Conservation (phyloP, 768 basidiomycete genomes). For the Zangia roseola region DNA sequence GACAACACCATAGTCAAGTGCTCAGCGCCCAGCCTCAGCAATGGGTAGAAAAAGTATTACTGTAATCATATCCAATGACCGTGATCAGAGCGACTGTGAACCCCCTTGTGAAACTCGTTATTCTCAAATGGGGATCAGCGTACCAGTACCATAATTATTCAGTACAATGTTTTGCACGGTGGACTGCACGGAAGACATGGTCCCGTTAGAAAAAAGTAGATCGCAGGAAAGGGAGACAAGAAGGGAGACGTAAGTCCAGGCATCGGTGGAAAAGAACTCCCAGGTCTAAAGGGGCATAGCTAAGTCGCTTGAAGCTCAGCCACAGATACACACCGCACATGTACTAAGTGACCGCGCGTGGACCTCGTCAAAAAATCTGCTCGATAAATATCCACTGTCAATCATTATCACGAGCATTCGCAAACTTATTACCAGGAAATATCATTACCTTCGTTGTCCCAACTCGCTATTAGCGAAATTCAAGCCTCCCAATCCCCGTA, state of each 20-base stretch:
- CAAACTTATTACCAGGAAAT: too few species aligned
- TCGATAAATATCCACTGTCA: too few species aligned
- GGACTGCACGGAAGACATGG: neutral
- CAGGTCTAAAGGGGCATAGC: neutral
- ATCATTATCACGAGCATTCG: too few species aligned
- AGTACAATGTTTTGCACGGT: neutral
- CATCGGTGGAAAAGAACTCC: too few species aligned
- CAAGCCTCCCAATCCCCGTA: too few species aligned
- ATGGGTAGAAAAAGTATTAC: neutral
- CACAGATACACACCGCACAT: too few species aligned
- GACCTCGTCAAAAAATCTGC: too few species aligned
- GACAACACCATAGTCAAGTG: neutral
- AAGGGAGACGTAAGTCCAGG: neutral
- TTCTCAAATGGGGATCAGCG: neutral
- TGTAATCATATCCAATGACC: slow-evolving; percentile 2
- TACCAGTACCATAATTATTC: neutral
- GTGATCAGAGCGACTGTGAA: neutral
- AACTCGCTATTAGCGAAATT: too few species aligned
- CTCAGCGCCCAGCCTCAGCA: neutral
- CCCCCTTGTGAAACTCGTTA: neutral
- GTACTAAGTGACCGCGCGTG: too few species aligned
- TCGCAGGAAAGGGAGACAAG: neutral
- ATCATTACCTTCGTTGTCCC: too few species aligned
- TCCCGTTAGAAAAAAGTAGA: neutral
- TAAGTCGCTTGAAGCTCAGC: too few species aligned